phyloP scores from a whole-genome alignment of 768 basidiomycete species.

The Lentinula sp. region DNA sequence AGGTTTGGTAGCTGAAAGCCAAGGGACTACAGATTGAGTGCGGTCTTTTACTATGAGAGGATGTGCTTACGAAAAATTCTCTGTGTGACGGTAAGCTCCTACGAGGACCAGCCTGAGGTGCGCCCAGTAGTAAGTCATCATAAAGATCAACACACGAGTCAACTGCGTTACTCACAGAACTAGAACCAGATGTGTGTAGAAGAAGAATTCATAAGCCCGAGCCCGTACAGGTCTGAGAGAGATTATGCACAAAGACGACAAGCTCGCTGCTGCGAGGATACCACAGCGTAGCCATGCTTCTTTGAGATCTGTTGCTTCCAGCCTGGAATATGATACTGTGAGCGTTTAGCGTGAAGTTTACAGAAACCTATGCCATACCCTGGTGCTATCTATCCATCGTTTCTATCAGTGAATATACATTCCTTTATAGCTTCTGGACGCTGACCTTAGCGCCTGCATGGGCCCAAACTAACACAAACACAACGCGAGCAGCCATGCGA shows the following conservation, averaged over 20 bases:
- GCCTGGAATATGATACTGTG: neutral
- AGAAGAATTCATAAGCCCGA: conserved; percentile 33
- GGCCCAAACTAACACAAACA: conserved; percentile 30
- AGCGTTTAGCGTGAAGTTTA: neutral
- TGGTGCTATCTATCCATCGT: neutral
- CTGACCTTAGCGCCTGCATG: conserved; percentile 24
- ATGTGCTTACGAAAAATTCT: conserved; percentile 1
- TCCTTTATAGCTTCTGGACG: neutral
- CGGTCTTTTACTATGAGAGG: neutral
- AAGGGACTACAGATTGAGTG: neutral
- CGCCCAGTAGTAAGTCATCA: conserved; percentile 1
- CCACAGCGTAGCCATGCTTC: conserved; percentile 24
- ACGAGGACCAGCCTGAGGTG: conserved; percentile 19
- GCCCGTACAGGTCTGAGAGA: conserved; percentile 31
- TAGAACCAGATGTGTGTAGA: conserved; percentile 29
- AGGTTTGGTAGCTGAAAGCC: conserved; percentile 17
- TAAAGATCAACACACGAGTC: neutral
- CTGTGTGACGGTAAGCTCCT: conserved; percentile 23
- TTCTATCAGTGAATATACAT: neutral
- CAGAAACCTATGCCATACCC: neutral
- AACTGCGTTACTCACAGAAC: conserved; percentile 25
- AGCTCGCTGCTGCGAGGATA: conserved; percentile 22
- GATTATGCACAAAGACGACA: conserved; percentile 25
- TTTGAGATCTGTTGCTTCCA: conserved; percentile 5
- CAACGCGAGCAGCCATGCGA: conserved; percentile 32